Evolutionary conservation across 345 rosid genomes (phyloP).

Genomic region (Mangifera indica): DNA sequence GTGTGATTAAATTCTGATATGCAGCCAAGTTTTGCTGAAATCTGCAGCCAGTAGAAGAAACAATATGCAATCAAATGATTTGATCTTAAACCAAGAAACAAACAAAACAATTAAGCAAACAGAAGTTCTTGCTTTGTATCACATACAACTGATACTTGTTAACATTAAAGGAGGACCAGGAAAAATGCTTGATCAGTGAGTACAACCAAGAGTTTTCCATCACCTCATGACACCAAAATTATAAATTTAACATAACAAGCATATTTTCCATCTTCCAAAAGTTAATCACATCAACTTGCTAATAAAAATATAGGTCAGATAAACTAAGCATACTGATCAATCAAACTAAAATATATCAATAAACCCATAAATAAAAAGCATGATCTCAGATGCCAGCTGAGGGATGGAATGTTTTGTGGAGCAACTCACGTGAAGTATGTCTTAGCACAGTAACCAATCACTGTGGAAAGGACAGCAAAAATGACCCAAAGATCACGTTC

Average conservation of each 20-base stretch:
- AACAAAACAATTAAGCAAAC: not conserved
- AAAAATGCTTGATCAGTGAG: not conserved
- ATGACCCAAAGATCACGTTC: constrained; percentile 87
- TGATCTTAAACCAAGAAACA: not conserved
- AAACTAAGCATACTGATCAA: not conserved
- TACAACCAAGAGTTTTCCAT: not conserved
- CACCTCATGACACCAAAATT: not conserved
- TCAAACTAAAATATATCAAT: not conserved
- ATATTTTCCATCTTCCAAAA: not conserved
- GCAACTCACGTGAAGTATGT: constrained; percentile 92
- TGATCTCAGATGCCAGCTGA: not conserved
- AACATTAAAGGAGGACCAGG: not conserved
- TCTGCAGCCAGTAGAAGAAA: constrained; percentile 33
- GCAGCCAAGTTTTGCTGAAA: constrained; percentile 66
- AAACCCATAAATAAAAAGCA: not conserved
- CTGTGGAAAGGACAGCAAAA: constrained; percentile 78
- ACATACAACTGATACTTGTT: not conserved
- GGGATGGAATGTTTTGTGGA: not conserved
- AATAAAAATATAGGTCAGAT: not conserved
- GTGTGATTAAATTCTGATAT: constrained; percentile 75
- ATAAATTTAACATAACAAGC: not conserved
- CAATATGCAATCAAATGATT: not conserved
- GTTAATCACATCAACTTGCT: not conserved
- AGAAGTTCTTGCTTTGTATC: not conserved
- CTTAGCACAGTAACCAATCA: constrained; percentile 92